Base-by-base conservation (phyloP, 1,284 basidiomycete genomes). In the Boletus subluridellus region DNA sequence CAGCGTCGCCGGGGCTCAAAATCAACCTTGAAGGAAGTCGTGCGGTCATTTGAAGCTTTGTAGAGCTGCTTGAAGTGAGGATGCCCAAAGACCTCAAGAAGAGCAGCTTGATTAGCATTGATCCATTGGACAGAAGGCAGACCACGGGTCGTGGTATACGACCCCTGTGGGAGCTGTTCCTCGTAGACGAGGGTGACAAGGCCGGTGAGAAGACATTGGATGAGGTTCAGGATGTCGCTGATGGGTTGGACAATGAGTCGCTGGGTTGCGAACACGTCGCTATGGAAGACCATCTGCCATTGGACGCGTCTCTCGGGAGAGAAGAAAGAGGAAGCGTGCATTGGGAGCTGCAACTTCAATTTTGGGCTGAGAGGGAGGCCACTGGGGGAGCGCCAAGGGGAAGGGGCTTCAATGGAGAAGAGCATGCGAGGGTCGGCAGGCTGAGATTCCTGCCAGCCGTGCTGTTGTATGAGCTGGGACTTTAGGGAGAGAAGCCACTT, bases 251-350 rank as follows among this genome's bases (percentile, higher is more conserved):
- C 85, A 67, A 87, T 85, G 74, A 89, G 87, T 47, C 89, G 82
- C 63, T 90, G 82, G 46, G 85, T 86, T 63, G 87, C 87, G 76
- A 91, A 92, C 58, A 86, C 84, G 70, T 90, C 88, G 67, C 83
- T 85, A 72, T 92, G 89, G 71, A 92, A 92, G 63, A 90, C 88
- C 89, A 92, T 91, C 72, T 92, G 84, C 89, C 90, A 92, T 69
- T 91, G 89, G 47, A 91, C 82, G 61, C 87, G 82, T 65, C 90
- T 78, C 71, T 91, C 87, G 14, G 89, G 88, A 54, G 86, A 87
- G 76, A 92, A 92, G 74, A 92, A 92, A 21, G 89, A 89, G 35
- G 85, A 86, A 49, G 89, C 89, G 63, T 91, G 83, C 57, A 84
- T 77, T 8, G 89, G 89, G 50, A 90, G 81, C 68, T 89, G 84